Base-by-base conservation (phyloP, 177 flowering plant species). In the Tripterygium wilfordii region DNA sequence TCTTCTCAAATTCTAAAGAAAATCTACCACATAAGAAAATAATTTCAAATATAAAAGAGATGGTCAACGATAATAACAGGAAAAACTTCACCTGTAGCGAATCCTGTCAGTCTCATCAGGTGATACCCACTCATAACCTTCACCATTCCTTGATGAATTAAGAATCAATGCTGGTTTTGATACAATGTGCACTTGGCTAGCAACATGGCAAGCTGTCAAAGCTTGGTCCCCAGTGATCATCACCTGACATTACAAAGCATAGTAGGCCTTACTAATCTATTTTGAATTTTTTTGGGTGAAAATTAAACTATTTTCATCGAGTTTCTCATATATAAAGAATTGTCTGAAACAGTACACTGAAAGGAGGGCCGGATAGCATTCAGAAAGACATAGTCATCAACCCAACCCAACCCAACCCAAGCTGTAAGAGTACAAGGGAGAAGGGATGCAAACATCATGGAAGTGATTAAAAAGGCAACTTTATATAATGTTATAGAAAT, bases 161-260 rank as follows among this genome's bases (percentile, higher is more conserved):
- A 92, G 83, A 67, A 92, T 86, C 39, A 92, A 56, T 29, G 84
- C 53, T 45, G 89, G 91, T 51, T 79, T 88, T 27, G 96, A 73
- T 53, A 88, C 72, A 43, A 92, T 88, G 71, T 83, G 79, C 50
- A 92, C 98, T 84, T 92, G 96, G 51, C 85, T 49, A 51, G 95
- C 98, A 54, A 92, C 98, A 73, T 92, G 90, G 70, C 96, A 88
- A 45, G 98, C 98, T 43, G 96, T 92, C 68, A 92, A 63, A 51
- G 96, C 89, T 78, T 88, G 98, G 64, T 92, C 98, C 41, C 98
- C 98, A 51, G 98, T 89, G 42, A 92, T 92, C 98, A 92, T 92
- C 31, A 69, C 96, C 98, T 92, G 45, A 43, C 21, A 60, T 42
- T 24, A 51, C 14, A 22, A 30, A 52, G 19, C 20, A 16, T 4